A percentile compares a stretch with the other conserved stretches of the same genome.
phyloP scores from a whole-genome alignment of 1,139 yeast genomes.

The Suhomyces bokatorum region DNA sequence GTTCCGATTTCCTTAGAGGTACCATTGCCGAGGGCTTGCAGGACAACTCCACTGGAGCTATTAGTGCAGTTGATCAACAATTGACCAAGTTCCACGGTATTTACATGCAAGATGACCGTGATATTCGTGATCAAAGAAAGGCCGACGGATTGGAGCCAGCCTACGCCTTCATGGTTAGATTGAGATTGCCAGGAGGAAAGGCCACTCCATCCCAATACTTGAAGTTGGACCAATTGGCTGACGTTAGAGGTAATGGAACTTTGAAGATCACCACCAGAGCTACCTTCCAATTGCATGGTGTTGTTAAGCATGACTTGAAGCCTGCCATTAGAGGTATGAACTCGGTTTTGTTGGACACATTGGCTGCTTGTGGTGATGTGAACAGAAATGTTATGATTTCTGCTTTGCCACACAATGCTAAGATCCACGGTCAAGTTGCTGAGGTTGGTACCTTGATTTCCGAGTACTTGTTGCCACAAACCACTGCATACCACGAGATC shows the following conservation, averaged over 20 bases:
- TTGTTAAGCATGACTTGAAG: constrained; percentile 85
- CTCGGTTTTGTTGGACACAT: constrained; percentile 84
- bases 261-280: constrained; percentile 95
- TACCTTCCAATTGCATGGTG: constrained; percentile 94
- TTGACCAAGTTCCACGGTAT: constrained; percentile 97
- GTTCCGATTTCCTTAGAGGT: constrained; percentile 86
- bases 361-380: constrained; percentile 99
- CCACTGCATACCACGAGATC: constrained; percentile 96
- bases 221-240: constrained; percentile 79
- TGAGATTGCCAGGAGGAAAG: constrained; percentile 91
- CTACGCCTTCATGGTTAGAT: constrained; percentile 94
- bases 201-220: constrained; percentile 90
- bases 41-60: constrained; percentile 88
- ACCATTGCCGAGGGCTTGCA: constrained; percentile 84
- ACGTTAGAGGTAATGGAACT: constrained; percentile 87
- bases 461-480: constrained; percentile 80
- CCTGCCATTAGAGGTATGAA: constrained; percentile 94
- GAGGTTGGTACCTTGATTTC: constrained; percentile 66
- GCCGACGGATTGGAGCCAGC: constrained; percentile 94
- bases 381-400: constrained; percentile 93
- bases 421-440: constrained; percentile 75
- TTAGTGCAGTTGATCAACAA: constrained; percentile 91
- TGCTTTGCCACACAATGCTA: constrained; percentile 83
- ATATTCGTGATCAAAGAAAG: constrained; percentile 88
- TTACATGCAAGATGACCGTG: constrained; percentile 98